These are phyloP conservation scores for Pistacia atlantica DNA, from an alignment of 345 rosid genomes.

Conservation along the genomic window DNA sequence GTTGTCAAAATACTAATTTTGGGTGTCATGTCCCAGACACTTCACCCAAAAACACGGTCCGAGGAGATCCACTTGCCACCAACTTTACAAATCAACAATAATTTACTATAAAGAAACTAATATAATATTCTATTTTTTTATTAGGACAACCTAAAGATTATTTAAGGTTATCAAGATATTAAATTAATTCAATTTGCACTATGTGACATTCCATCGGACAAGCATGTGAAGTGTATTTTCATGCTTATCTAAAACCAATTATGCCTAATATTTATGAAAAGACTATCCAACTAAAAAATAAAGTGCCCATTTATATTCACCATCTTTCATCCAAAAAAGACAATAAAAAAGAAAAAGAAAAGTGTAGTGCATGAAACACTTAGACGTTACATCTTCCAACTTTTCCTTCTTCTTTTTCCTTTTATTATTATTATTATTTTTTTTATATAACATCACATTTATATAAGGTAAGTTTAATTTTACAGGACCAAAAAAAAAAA, in stretches of 20 bases:
- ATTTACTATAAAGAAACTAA: background rate
- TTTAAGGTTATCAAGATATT: background rate
- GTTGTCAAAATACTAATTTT: background rate
- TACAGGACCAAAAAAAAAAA: no score
- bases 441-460: no score
- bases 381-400: background rate
- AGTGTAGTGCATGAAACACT: background rate
- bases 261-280: background rate
- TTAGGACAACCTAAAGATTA: constrained; percentile 15
- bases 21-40: constrained; percentile 2
- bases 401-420: no score
- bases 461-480: no score
- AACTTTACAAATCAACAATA: background rate
- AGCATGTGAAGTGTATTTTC: background rate
- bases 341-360: background rate
- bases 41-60: constrained; percentile 20
- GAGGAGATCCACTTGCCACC: constrained; percentile 6
- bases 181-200: background rate
- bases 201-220: no score
- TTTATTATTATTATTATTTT: no score
- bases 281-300: background rate
- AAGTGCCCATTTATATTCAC: background rate
- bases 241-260: constrained; percentile 2
- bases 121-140: background rate
- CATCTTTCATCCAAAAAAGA: no score